Base-by-base conservation (phyloP, 306 rosid genomes). In the Cucurbita pepo region DNA sequence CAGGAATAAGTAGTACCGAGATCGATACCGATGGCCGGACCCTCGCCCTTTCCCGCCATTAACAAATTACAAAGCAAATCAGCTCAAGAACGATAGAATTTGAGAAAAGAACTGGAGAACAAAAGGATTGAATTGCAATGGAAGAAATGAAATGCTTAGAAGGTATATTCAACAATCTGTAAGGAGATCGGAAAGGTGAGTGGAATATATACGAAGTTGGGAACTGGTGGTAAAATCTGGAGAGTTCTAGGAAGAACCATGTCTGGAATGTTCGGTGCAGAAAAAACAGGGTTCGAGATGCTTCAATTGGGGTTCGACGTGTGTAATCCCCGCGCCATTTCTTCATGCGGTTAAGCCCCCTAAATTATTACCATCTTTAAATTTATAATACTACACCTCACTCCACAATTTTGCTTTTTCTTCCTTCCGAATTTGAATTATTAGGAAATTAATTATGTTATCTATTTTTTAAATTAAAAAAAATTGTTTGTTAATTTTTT, bases 1-100 rank as follows among this genome's bases (percentile, higher is more conserved):
- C 97, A 91, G 0, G 92, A 87, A 83, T 91, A 88, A 0, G 87
- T 91, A 0, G 97, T 88, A 2, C 96, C 97, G 7, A 91, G 93
- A 75, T 91, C 96, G 45, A 91, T 91, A 5, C 96, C 96, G 43
- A 91, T 91, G 16, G 96, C 96, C 4, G 90, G 97, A 7, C 96
- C 97, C 5, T 86, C 91, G 0, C 96, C 91, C 53, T 89, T 91
- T 7, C 82, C 97, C 34, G 91, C 83, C 97, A 91, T 87, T 19
- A 53, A 38, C 41, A 21, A 4, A 3, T 14, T 1, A 30, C 72
- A 65, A 21, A 10, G 6, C 2, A 44, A 45, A 4, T 30, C 34
- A 38, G 69, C 59, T 67, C 18, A 47, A 69, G 41, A 12, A 0
- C 16, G n/a, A 53, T 18, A 3, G 7, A 50, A 37, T 4, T 47